Percentiles rank a stretch among this genome's conserved stretches.
These are phyloP conservation scores for Hirschioporus abietinus DNA, from an alignment of 768 basidiomycete genomes.

Conservation along the genomic window DNA sequence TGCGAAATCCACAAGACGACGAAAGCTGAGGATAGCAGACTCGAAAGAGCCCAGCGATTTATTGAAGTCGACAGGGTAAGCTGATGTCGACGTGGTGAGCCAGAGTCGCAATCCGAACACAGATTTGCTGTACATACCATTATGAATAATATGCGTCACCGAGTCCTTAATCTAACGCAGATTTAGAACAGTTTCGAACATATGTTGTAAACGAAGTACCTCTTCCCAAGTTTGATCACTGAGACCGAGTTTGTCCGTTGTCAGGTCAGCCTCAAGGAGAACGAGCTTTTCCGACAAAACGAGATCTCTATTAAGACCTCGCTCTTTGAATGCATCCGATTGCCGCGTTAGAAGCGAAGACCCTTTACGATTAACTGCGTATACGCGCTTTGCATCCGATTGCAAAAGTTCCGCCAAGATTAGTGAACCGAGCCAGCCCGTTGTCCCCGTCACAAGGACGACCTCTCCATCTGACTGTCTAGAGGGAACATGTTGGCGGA, in stretches of 20 bases:
- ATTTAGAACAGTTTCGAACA: background rate
- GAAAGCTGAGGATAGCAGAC: constrained; percentile 21
- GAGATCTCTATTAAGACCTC: constrained; percentile 26
- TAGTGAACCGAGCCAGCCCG: constrained; percentile 27
- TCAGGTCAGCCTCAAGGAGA: constrained; percentile 27
- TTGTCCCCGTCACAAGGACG: constrained; percentile 31
- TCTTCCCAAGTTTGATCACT: constrained; percentile 20
- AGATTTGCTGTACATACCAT: constrained; percentile 22
- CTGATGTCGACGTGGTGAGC: constrained; percentile 11
- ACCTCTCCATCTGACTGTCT: constrained; percentile 14
- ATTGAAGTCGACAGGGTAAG: constrained; percentile 40
- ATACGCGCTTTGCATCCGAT: constrained; percentile 18
- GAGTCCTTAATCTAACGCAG: constrained; percentile 25
- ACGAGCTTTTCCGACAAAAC: constrained; percentile 25
- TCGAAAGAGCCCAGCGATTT: constrained; percentile 27
- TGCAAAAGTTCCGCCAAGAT: constrained; percentile 21
- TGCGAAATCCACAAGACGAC: constrained; percentile 30
- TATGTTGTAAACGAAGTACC: constrained; percentile 11
- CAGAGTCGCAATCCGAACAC: too few species aligned
- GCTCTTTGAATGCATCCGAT: constrained; percentile 20
- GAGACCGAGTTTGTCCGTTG: constrained; percentile 22
- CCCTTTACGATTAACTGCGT: constrained; percentile 24
- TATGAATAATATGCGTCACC: constrained; percentile 34
- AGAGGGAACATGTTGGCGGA: constrained; percentile 7
- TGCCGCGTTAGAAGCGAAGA: constrained; percentile 23